Evolutionary conservation across 1,139 yeast species (phyloP), one percentile per base, ranked within the genome.

Genomic region (Taphrina deformans): DNA sequence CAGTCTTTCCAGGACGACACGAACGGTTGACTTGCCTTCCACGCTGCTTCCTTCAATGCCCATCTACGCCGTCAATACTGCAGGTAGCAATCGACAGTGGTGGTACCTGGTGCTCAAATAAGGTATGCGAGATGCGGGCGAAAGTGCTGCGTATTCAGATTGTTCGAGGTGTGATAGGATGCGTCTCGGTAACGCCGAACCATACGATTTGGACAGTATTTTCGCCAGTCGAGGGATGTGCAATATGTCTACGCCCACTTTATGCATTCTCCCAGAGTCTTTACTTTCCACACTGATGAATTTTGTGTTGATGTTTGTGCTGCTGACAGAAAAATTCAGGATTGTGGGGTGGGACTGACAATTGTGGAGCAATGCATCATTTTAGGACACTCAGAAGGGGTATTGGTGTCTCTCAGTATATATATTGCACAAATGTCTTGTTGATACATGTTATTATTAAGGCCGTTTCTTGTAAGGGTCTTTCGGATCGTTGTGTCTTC

Each of bases 11-110:
- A 59, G 5, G 56, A 35, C 9, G 63, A 35, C 7, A 44, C 55
- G 26, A 23, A 24, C 46, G 63, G 63, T 29, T 35, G 56, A 50
- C 56, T 41, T 14, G 63, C 63, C n/a, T 59, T 59, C 41, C 48
- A 59, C 18, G 63, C 63, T 10, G 63, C 63, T 29, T 59, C 63
- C 23, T 59, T 59, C 45, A 59, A 14, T 18, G 63, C 40, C 63
- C 63, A 59, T 24, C 62, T 58, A 44, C 4, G 14, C 14, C 35
- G 9, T n/a, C 41, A 38, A 7, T n/a, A 12, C 4, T 18, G n/a
- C n/a, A n/a, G n/a, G n/a, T n/a, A 38, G 3, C 3, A n/a, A n/a
- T 2, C 2, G 29, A 7, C 9, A 18, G 16, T 6, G 41, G 6
- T 16, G 18, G 44, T 40, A 58, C 63, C 56, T 48, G 18, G 63